Base-by-base conservation (phyloP, 2,329 filamentous ascomycete species). In the Talaromyces sp. region DNA sequence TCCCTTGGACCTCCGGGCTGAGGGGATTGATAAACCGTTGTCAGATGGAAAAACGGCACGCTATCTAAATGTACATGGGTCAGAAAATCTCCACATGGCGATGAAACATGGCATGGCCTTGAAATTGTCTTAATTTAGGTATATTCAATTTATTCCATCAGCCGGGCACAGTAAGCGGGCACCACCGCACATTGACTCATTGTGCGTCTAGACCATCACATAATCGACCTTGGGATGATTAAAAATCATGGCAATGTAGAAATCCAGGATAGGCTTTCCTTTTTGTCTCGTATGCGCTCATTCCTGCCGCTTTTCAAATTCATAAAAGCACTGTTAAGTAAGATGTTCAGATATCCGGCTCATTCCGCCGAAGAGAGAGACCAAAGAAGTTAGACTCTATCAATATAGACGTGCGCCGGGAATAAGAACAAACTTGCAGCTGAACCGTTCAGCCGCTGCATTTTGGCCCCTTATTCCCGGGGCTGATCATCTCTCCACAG, bases 351-450 rank as follows among this genome's bases (percentile, higher is more conserved):
- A 31, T 50, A 50, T 31, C 46, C 16, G 31, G 28, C 46, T 12
- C 18, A 44, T 44, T 23, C 42, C 9, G 9, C 21, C 18, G 23
- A 44, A 23, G 4, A 44, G n/a, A n/a, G n/a, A n/a, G n/a, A n/a
- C n/a, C n/a, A n/a, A n/a, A n/a, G n/a, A n/a, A n/a, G 7, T 31
- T 9, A 25, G 44, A 21, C 21, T 3, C 46, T 50, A 31, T 31
- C 14, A n/a, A 31, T n/a, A 2, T 33, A 18, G 16, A 18, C 14
- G 9, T 21, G 14, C 25, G 5, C n/a, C 48, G 48, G 48, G 48
- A 52, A 52, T 52, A 52, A 52, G 48, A 52, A 52, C 23, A 52
- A 52, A 33, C 16, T 33, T 33, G 48, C 48, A 33, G 48, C 48
- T 52, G 28, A 52, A 52, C 11, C 5, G 5, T 8, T 5, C 25